Conservation (phyloP, 2,329 filamentous ascomycete species). For the Berkeleyomyces basicola region DNA sequence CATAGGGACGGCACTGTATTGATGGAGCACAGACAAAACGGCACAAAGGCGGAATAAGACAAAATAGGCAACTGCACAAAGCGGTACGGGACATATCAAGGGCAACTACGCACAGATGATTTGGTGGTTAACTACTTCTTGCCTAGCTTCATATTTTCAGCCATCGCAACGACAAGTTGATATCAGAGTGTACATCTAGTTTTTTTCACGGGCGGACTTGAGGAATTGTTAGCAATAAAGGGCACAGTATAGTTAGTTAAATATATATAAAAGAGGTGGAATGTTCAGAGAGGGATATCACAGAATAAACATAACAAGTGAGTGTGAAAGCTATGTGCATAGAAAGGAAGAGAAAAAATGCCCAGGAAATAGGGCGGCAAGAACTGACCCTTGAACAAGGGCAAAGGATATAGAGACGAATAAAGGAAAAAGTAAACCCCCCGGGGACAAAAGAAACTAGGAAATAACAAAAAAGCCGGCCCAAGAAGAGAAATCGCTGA, state of each 20-base stretch:
- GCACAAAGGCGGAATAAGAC: too few relatives aligned
- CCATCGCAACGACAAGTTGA: too few relatives aligned
- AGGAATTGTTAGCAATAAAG: too few relatives aligned
- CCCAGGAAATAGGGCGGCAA: not conserved
- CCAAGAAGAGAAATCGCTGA: not conserved
- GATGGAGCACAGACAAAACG: too few relatives aligned
- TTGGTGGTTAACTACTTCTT: too few relatives aligned
- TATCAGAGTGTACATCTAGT: too few relatives aligned
- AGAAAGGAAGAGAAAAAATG: not conserved
- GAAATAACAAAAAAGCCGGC: not conserved
- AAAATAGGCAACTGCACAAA: too few relatives aligned
- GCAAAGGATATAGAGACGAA: not conserved
- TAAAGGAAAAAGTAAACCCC: not conserved
- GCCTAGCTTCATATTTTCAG: too few relatives aligned
- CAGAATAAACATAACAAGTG: not conserved
- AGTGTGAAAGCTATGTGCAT: slow-evolving; percentile 1
- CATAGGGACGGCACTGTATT: too few relatives aligned
- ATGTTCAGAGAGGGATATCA: slow-evolving; percentile 7
- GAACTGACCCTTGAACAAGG: slow-evolving; percentile 1
- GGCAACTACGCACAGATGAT: too few relatives aligned
- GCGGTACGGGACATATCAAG: too few relatives aligned
- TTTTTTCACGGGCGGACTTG: too few relatives aligned
- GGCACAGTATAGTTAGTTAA: not conserved
- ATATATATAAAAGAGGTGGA: not conserved
- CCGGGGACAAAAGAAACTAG: not conserved